phyloP scores from a whole-genome alignment of 805 yeast genomes.

The Lachancea mirantina region DNA sequence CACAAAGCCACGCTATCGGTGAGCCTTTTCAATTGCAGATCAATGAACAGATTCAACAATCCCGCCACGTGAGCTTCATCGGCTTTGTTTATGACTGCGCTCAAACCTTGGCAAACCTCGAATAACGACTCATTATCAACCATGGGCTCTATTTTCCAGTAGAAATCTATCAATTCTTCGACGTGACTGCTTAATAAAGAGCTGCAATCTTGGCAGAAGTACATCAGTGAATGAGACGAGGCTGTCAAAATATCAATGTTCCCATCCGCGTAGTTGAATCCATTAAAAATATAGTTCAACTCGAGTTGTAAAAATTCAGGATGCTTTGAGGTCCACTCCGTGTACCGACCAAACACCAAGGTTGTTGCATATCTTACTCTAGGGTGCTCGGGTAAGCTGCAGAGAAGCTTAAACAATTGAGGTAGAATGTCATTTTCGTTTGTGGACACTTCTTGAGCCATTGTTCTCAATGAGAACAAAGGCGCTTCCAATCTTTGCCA shows the following conservation, averaged over 20 bases:
- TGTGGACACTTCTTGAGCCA: slow-evolving; percentile 83
- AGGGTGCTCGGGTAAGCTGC: slow-evolving; percentile 75
- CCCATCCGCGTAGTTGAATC: slow-evolving; percentile 42
- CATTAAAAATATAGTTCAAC: slow-evolving; percentile 73
- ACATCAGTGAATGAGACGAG: slow-evolving; percentile 89
- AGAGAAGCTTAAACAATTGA: slow-evolving; percentile 43
- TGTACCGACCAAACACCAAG: slow-evolving; percentile 88
- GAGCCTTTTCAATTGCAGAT: slow-evolving; percentile 37
- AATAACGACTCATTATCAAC: slow-evolving; percentile 63
- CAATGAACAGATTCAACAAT: slow-evolving; percentile 61
- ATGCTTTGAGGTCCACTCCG: slow-evolving; percentile 89
- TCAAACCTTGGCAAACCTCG: slow-evolving; percentile 85
- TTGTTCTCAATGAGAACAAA: slow-evolving; percentile 78
- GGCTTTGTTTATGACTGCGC: slow-evolving; percentile 66
- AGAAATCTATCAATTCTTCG: slow-evolving; percentile 70
- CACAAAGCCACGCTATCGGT: slow-evolving; percentile 19
- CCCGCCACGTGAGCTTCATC: slow-evolving; percentile 46
- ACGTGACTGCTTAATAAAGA: slow-evolving; percentile 53
- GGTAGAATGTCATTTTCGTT: slow-evolving; percentile 66
- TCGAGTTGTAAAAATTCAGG: slow-evolving; percentile 77
- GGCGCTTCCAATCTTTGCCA: slow-evolving; percentile 94
- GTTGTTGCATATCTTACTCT: slow-evolving; percentile 90
- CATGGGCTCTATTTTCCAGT: slow-evolving; percentile 45
- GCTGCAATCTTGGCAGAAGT: slow-evolving; percentile 88
- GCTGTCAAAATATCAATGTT: slow-evolving; percentile 56